Evolutionary conservation across 208 protist genomes (phyloP).

Genomic region (Leishmania amazonensis): DNA sequence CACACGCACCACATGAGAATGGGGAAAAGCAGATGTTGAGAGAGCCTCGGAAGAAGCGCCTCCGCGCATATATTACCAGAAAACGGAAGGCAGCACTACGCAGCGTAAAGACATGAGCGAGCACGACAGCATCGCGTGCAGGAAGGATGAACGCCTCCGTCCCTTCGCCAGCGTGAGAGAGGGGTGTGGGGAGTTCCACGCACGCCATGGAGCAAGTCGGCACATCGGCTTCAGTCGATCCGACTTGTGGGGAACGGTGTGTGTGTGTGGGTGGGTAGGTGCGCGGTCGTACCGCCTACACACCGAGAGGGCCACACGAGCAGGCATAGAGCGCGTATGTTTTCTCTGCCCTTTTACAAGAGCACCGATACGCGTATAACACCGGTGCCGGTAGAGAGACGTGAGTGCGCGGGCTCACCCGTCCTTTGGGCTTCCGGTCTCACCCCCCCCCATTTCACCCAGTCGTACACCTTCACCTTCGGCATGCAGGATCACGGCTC

Average conservation of each 20-base stretch:
- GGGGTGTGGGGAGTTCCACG: background rate
- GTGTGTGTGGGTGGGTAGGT: no score
- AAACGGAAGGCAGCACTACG: background rate
- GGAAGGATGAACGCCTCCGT: background rate
- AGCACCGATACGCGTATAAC: background rate
- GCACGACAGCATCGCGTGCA: background rate
- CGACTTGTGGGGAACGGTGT: background rate
- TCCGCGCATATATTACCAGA: background rate
- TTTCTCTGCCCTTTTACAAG: background rate
- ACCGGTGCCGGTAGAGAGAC: background rate
- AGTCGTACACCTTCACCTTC: background rate
- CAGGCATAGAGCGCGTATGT: background rate
- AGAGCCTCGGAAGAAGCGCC: background rate
- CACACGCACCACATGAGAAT: background rate
- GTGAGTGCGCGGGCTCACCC: background rate
- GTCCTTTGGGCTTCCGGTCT: background rate
- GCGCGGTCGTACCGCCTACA: background rate
- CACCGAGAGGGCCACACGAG: background rate
- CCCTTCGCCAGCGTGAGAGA: no score
- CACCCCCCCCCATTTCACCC: background rate
- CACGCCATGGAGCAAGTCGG: background rate
- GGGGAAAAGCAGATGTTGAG: background rate
- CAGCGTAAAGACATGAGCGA: background rate
- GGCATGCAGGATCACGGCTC: background rate
- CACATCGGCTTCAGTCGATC: background rate